A percentile compares a stretch with the other conserved stretches of the same genome.
Conservation (phyloP, 371 early-diverging fungal genomes). For the Actinomortierella ambigua region DNA sequence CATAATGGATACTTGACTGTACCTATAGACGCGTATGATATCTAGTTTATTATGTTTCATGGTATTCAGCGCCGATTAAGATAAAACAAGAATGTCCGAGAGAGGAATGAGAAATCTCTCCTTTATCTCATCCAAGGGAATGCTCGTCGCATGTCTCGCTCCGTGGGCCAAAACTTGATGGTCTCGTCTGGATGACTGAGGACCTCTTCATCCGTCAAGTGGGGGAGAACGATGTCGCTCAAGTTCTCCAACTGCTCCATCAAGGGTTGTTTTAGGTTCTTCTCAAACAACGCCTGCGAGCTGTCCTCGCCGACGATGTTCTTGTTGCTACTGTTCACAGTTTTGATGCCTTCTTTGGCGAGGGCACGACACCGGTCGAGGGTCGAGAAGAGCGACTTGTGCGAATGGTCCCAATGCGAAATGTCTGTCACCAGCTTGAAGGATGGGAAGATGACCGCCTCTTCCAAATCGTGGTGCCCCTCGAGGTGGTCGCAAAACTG, state of each 20-base stretch:
- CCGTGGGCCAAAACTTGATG: constrained; percentile 43
- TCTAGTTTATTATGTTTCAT: no score
- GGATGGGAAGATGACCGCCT: constrained; percentile 34
- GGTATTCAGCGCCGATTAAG: no score
- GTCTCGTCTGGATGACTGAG: constrained; percentile 30
- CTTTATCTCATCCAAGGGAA: constrained; percentile 22
- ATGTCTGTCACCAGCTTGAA: constrained; percentile 37
- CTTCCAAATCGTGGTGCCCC: constrained; percentile 44
- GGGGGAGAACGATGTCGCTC: constrained; percentile 42
- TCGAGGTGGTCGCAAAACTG: constrained; percentile 37
- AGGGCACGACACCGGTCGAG: constrained; percentile 25
- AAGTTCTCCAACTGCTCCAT: constrained; percentile 31
- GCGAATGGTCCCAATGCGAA: constrained; percentile 39
- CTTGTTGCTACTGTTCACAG: no score
- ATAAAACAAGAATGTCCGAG: no score
- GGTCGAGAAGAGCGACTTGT: constrained; percentile 23
- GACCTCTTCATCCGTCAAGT: constrained; percentile 33
- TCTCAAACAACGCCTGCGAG: no score
- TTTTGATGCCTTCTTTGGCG: constrained; percentile 30
- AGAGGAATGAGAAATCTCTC: no score
- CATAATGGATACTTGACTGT: no score
- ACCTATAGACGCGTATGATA: no score
- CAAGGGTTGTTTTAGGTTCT: constrained; percentile 12
- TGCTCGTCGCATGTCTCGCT: constrained; percentile 30
- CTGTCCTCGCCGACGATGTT: no score